These are phyloP conservation scores for Orbilia oligospora DNA, from an alignment of 2,329 filamentous ascomycete genomes.

Conservation along the genomic window DNA sequence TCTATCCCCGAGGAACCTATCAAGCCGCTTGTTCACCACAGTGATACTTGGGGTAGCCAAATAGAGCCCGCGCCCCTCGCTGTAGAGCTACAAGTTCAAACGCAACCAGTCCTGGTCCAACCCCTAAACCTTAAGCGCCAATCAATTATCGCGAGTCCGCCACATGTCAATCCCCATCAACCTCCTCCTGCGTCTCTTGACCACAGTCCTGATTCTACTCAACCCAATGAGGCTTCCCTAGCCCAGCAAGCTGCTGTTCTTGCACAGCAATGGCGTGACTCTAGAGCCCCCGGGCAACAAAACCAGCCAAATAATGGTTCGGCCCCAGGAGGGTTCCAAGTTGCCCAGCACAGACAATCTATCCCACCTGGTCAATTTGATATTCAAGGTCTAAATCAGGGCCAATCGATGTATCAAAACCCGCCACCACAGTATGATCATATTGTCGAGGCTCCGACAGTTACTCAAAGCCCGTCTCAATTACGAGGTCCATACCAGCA, in stretches of 20 bases:
- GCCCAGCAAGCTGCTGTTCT: slow-evolving; percentile 58
- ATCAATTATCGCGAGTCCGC: slow-evolving; percentile 21
- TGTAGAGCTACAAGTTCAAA: slow-evolving; percentile 22
- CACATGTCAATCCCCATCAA: slow-evolving; percentile 8
- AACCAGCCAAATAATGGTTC: slow-evolving; percentile 17
- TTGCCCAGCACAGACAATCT: slow-evolving; percentile 37
- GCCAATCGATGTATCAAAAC: slow-evolving; percentile 35
- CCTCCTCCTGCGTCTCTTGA: not conserved
- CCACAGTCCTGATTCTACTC: slow-evolving; percentile 25
- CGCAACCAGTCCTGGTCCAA: slow-evolving; percentile 28
- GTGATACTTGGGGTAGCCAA: slow-evolving; percentile 36
- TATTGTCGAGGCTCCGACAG: not conserved
- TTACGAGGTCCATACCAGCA: slow-evolving; percentile 32
- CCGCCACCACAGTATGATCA: slow-evolving; percentile 18
- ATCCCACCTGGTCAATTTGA: slow-evolving; percentile 31
- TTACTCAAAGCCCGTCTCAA: slow-evolving; percentile 21
- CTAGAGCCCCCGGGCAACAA: slow-evolving; percentile 8
- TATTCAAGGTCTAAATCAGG: slow-evolving; percentile 29
- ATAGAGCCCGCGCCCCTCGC: slow-evolving; percentile 23
- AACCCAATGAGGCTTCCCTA: slow-evolving; percentile 36
- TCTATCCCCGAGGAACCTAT: slow-evolving; percentile 33
- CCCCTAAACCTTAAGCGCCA: slow-evolving; percentile 53
- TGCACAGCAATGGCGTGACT: slow-evolving; percentile 47
- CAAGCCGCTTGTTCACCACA: slow-evolving; percentile 25
- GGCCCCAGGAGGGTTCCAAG: slow-evolving; percentile 6